A percentile compares a stretch with the other conserved stretches of the same genome.
Evolutionary conservation across 1,284 basidiomycete species (phyloP).

Genomic region (Ceratobasidium theobromae): DNA sequence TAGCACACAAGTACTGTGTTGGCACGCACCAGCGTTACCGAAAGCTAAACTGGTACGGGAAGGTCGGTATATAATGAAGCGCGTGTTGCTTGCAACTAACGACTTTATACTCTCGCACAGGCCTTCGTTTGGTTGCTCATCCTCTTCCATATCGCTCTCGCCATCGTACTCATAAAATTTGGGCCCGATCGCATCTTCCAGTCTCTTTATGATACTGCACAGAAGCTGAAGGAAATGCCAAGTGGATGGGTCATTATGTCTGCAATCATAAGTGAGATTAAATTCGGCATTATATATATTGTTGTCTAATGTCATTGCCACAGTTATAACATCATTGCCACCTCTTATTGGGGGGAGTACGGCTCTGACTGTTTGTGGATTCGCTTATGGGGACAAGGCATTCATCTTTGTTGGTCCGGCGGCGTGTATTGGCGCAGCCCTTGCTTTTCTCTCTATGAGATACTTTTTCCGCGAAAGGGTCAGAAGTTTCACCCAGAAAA

Average conservation of each 20-base stretch:
- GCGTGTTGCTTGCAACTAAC: not conserved
- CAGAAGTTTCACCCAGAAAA: conserved; percentile 58
- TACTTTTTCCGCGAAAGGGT: conserved; percentile 58
- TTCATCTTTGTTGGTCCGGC: conserved; percentile 64
- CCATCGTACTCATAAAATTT: conserved; percentile 50
- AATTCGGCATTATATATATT: conserved; percentile 21
- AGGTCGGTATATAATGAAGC: conserved; percentile 45
- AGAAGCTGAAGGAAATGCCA: conserved; percentile 57
- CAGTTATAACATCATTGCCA: conserved; percentile 73
- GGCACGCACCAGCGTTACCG: conserved; percentile 45
- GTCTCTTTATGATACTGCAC: conserved; percentile 66
- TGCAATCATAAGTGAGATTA: conserved; percentile 53
- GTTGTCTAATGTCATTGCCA: conserved; percentile 3
- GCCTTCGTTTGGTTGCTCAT: conserved; percentile 50
- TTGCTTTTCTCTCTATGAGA: conserved; percentile 66
- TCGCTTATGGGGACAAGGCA: conserved; percentile 77
- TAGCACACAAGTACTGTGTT: conserved; percentile 1
- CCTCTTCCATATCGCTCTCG: conserved; percentile 51
- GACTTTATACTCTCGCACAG: not conserved
- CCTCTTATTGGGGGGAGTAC: conserved; percentile 77
- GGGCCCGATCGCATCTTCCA: conserved; percentile 65
- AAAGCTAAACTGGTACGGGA: conserved; percentile 52
- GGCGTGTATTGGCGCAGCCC: conserved; percentile 64
- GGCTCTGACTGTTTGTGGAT: conserved; percentile 65
- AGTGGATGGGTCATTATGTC: conserved; percentile 65